Evolutionary conservation across 1,139 yeast genomes (phyloP), one percentile per base, ranked within the genome.

Genomic region (Protomyces inouyei): DNA sequence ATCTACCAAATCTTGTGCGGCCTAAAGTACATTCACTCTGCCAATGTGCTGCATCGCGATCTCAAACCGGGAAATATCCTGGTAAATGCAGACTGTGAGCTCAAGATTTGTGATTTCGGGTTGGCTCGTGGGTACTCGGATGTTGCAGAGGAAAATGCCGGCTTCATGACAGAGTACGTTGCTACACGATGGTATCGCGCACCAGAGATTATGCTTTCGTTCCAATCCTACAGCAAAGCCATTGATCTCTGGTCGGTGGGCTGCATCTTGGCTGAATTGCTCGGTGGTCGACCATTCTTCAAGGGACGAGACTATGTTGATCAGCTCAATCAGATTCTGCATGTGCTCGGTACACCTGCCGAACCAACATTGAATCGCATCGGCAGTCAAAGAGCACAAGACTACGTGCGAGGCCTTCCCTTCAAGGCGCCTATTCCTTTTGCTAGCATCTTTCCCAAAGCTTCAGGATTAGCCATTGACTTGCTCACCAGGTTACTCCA

Each of bases 111-210:
- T 78, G 98, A 93, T 76, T 93, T 93, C 75, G 98, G 98, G 8
- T 82, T 93, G 64, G 97, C 98, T 1, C 83, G 98, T 73, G 98
- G 98, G n/a, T 92, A 87, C 73, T 85, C 91, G 35, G 85, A 83
- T 68, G 88, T 88, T 70, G 88, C 92, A 0, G 95, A 86, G 68
- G 87, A 86, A 70, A 92, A 93, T 71, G 89, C 91, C 40, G 97
- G 96, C 16, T 91, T 87, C 72, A 78, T 92, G 80, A 93, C 98
- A 0, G 98, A 93, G 74, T 93, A 93, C 74, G 98, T 93, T 38
- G 98, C 98, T 37, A 92, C 98, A 0, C 81, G 98, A 73, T 93
- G 98, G 98, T 93, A 93, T 76, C 80, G 98, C 69, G 98, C 98
- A 0, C 98, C 98, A 0, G 98, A 93, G 74, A 90, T 93, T 75